phyloP scores from a whole-genome alignment of 441 rosid genomes.

The Jatropha multifida region DNA sequence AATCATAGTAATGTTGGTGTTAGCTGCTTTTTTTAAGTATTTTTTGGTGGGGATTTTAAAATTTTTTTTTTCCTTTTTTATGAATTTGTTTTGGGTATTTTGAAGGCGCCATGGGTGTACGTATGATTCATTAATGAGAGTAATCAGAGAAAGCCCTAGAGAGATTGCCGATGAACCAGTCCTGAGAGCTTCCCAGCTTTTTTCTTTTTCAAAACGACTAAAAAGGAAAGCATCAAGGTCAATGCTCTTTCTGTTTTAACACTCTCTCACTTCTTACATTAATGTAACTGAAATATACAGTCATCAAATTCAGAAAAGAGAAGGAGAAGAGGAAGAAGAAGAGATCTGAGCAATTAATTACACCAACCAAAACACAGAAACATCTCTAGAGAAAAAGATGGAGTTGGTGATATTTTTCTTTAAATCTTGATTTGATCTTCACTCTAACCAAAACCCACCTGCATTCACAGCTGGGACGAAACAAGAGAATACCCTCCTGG shows the following conservation, averaged over 20 bases:
- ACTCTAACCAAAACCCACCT: conserved; percentile 39
- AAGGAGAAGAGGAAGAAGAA: conserved; percentile 13
- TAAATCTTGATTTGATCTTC: conserved; percentile 24
- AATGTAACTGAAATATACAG: conserved; percentile 42
- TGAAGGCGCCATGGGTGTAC: conserved; percentile 24
- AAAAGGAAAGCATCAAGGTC: conserved; percentile 24
- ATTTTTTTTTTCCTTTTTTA: background rate
- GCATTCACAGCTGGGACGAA: conserved; percentile 23
- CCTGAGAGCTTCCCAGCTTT: conserved; percentile 32
- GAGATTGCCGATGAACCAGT: conserved; percentile 28
- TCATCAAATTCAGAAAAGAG: conserved; percentile 34
- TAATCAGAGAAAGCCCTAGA: conserved; percentile 45
- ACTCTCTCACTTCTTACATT: conserved; percentile 26
- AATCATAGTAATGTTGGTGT: conserved; percentile 17
- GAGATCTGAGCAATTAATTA: conserved; percentile 30
- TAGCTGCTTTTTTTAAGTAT: conserved; percentile 8
- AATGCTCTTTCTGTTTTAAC: conserved; percentile 6
- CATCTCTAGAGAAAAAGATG: conserved; percentile 13
- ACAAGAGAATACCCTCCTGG: conserved; percentile 27
- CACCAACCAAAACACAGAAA: conserved; percentile 32
- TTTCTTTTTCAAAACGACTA: conserved; percentile 22
- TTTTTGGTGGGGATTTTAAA: background rate
- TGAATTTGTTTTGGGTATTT: conserved; percentile 13
- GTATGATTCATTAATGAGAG: conserved; percentile 36
- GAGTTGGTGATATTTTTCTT: conserved; percentile 20